Evolutionary conservation across 1,139 yeast species (phyloP).

Genomic region (Geotrichum klebahnii): DNA sequence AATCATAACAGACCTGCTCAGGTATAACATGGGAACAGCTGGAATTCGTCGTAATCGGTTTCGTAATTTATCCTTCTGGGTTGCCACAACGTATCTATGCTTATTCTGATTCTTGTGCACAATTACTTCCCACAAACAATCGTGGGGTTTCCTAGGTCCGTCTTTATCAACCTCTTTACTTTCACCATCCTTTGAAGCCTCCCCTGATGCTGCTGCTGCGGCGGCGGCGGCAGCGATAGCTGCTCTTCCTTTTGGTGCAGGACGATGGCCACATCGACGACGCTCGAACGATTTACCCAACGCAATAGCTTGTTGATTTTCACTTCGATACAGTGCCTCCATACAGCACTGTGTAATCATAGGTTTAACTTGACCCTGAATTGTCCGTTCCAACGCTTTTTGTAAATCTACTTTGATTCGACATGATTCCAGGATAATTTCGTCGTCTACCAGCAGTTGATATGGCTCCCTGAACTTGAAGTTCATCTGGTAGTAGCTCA

Average conservation of each 20-base stretch:
- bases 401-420: slow-evolving; percentile 65
- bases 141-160: slow-evolving; percentile 52
- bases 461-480: slow-evolving; percentile 93
- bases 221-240: slow-evolving; percentile 1
- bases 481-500: slow-evolving; percentile 75
- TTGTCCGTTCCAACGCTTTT: slow-evolving; percentile 74
- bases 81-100: slow-evolving; percentile 84
- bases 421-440: slow-evolving; percentile 61
- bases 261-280: slow-evolving; percentile 56
- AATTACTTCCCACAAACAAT: slow-evolving; percentile 72
- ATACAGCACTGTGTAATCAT: slow-evolving; percentile 96
- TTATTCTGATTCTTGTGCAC: slow-evolving; percentile 71
- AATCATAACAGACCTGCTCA: slow-evolving; percentile 88
- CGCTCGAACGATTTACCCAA: slow-evolving; percentile 81
- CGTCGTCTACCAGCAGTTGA: slow-evolving; percentile 81
- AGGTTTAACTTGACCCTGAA: slow-evolving; percentile 84
- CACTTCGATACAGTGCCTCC: slow-evolving; percentile 70
- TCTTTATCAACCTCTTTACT: slow-evolving; percentile 5
- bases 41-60: slow-evolving; percentile 67
- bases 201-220: slow-evolving; percentile 4
- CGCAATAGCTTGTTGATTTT: slow-evolving; percentile 69
- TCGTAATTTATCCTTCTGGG: slow-evolving; percentile 71
- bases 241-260: slow-evolving; percentile 18
- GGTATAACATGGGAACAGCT: slow-evolving; percentile 82
- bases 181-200: slow-evolving; percentile 18